These are phyloP conservation scores for Plenodomus tracheiphilus DNA, from an alignment of 2,329 filamentous ascomycete species.

Conservation along the genomic window DNA sequence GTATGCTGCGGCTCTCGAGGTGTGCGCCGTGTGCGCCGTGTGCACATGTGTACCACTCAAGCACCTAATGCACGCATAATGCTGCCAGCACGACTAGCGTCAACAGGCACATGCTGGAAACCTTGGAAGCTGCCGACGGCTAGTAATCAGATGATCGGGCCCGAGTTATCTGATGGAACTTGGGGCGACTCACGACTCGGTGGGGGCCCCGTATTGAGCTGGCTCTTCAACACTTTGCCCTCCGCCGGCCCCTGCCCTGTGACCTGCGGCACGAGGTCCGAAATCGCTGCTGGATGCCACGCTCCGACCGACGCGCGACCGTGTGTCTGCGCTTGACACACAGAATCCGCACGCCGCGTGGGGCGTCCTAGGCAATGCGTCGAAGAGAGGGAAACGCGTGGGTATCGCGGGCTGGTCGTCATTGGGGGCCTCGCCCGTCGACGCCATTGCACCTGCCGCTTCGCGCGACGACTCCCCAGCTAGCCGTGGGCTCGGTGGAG, in stretches of 20 bases:
- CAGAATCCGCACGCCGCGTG: conserved; percentile 6
- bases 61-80: no score
- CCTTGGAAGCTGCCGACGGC: neutral
- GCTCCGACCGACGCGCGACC: neutral
- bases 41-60: no score
- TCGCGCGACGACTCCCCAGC: conserved; percentile 13
- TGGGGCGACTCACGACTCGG: no score
- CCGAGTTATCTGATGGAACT: conserved; percentile 2
- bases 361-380: neutral
- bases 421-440: conserved; percentile 9
- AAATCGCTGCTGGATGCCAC: conserved; percentile 2
- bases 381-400: conserved; percentile 1
- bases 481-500: conserved; percentile 19
- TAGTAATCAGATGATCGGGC: neutral
- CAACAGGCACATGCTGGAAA: neutral
- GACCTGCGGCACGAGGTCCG: neutral
- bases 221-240: no score
- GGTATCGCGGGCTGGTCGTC: conserved; percentile 3
- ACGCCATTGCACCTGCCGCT: conserved; percentile 9
- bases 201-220: no score
- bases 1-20: no score
- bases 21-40: no score
- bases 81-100: neutral
- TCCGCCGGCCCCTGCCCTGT: no score
- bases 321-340: conserved; percentile 8